Percentiles rank a stretch among this genome's conserved stretches.
These are phyloP conservation scores for Rhodosporidiobolus odoratus DNA, from an alignment of 768 basidiomycete genomes.

Conservation along the genomic window DNA sequence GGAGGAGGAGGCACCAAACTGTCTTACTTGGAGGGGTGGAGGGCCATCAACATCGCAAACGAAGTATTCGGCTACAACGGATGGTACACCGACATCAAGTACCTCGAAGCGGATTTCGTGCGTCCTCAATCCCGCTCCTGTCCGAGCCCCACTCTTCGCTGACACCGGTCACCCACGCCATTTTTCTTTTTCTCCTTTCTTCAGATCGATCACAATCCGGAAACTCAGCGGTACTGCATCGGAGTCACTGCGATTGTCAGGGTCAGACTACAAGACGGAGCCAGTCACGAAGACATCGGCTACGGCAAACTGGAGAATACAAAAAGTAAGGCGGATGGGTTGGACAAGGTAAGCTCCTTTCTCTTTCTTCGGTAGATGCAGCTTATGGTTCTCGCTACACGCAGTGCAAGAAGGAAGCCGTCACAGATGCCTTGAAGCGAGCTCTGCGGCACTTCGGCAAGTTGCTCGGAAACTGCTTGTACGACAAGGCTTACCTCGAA, in stretches of 20 bases:
- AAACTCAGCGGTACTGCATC: conserved; percentile 60
- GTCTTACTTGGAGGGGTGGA: conserved; percentile 96
- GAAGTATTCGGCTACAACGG: conserved; percentile 96
- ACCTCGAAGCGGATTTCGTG: conserved; percentile 46
- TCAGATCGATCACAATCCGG: conserved; percentile 69
- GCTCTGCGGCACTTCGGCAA: conserved; percentile 89
- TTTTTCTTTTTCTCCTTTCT: not conserved
- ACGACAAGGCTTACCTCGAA: conserved; percentile 81
- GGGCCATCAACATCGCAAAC: conserved; percentile 93
- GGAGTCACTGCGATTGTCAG: conserved; percentile 80
- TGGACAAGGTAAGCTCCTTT: conserved; percentile 71
- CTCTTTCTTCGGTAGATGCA: not conserved
- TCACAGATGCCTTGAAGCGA: conserved; percentile 90
- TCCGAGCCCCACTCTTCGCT: not conserved
- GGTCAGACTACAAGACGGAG: conserved; percentile 80
- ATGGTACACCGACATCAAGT: conserved; percentile 41
- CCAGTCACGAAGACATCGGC: conserved; percentile 87
- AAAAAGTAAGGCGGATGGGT: conserved; percentile 72
- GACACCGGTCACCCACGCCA: not conserved
- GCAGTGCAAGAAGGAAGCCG: conserved; percentile 96
- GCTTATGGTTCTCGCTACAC: not conserved
- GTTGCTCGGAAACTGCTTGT: conserved; percentile 91
- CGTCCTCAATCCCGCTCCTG: conserved; percentile 15
- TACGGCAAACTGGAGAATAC: conserved; percentile 81
- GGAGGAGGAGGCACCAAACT: conserved; percentile 76